Conservation (phyloP, 2,329 filamentous ascomycete species). For the Verticillium nubilum region DNA sequence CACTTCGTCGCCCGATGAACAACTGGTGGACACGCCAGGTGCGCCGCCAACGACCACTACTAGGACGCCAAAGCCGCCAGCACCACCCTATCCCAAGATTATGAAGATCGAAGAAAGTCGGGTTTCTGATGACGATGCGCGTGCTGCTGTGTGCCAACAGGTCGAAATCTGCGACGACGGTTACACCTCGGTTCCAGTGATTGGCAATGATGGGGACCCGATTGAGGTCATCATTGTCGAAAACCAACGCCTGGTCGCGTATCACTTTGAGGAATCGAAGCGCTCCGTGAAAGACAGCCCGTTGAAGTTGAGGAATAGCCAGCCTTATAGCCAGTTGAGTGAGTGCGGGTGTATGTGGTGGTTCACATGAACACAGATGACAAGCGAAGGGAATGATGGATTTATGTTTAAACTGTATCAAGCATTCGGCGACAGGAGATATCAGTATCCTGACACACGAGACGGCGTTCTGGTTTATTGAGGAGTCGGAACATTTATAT, state of each 20-base stretch:
- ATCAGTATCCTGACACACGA: neutral
- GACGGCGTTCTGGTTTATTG: neutral
- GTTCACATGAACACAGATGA: constrained; percentile 26
- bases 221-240: constrained; percentile 41
- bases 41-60: neutral
- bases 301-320: constrained; percentile 5
- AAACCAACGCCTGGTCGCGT: constrained; percentile 8
- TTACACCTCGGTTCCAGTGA: constrained; percentile 25
- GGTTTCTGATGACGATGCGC: constrained; percentile 22
- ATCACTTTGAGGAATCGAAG: constrained; percentile 1
- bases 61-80: constrained; percentile 4
- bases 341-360: constrained; percentile 51
- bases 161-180: constrained; percentile 37
- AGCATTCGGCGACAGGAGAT: neutral
- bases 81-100: constrained; percentile 41
- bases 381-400: neutral
- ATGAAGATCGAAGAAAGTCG: constrained; percentile 53
- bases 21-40: neutral
- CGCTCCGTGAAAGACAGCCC: constrained; percentile 1
- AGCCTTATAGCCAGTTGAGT: constrained; percentile 31
- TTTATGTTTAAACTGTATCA: neutral
- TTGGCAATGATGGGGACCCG: constrained; percentile 29
- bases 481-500: neutral
- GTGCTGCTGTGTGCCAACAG: constrained; percentile 40
- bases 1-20: constrained; percentile 3